Base-by-base conservation (phyloP, 1,139 yeast genomes). In the Lodderomyces parapsilosis region DNA sequence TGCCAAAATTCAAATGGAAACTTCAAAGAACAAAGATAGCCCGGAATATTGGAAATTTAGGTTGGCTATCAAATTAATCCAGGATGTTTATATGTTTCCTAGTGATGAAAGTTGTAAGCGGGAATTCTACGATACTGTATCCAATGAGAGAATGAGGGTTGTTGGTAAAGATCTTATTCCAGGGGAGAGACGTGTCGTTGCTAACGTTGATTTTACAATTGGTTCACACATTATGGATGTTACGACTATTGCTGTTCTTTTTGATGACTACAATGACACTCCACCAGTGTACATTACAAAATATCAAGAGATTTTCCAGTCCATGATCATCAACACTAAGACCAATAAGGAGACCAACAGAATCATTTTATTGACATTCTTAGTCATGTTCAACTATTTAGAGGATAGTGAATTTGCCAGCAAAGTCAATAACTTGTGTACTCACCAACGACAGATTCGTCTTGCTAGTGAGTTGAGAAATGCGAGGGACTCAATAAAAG, bases 41-140 rank as follows among this genome's bases (percentile, higher is more conserved):
- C 17, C 13, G 3, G 47, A 38, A 17, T 43, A 46, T 34, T 41
- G 49, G 48, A 36, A 39, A 39, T 23, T 41, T 34, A 32, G 46
- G 38, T 32, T 48, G 17, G 14, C 38, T 22, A 36, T 39, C 9
- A 32, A 38, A 23, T 40, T 44, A 25, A 35, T 40, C 15, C 45
- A 44, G 22, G 47, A 39, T 10, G 31, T 47, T 2, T 42, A 49
- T 35, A 30, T 39, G 8, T 49, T 49, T 35, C 50, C 52, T 13
- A 44, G 42, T 40, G 49, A 49, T 40, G 52, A 47, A 34, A 43
- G 46, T 32, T 45, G 48, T 11, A 44, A 33, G 6, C 27, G 40
- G 10, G 20, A 36, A 18, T 43, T 49, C 35, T 30, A 49, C 39
- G 51, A 49, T 27, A 39, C 40, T 13, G 15, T 46, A 15, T 37